These are phyloP conservation scores for Candida caryicola DNA, from an alignment of 805 yeast genomes.

Conservation along the genomic window DNA sequence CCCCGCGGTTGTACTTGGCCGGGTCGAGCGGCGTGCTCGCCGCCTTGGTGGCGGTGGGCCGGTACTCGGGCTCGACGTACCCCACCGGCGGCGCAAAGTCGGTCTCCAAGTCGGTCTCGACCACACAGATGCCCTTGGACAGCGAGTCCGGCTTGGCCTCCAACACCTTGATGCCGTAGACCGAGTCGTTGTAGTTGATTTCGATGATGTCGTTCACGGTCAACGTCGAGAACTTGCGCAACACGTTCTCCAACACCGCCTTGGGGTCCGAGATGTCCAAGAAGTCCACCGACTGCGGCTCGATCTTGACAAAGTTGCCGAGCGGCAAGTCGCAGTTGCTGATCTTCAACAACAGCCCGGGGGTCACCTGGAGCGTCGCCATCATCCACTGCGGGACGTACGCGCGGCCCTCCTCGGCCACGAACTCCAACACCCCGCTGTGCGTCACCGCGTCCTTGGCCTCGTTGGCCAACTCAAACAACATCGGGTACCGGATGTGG, in stretches of 20 bases:
- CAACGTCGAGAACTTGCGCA: slow-evolving; percentile 85
- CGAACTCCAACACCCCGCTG: slow-evolving; percentile 93
- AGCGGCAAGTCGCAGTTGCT: slow-evolving; percentile 75
- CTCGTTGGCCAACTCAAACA: slow-evolving; percentile 75
- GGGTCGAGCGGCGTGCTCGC: slow-evolving; percentile 33
- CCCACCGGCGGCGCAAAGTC: slow-evolving; percentile 99
- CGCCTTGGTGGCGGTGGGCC: slow-evolving; percentile 38
- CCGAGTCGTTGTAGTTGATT: slow-evolving; percentile 74
- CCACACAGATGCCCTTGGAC: slow-evolving; percentile 78
- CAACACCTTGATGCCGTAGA: slow-evolving; percentile 76
- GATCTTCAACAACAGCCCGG: slow-evolving; percentile 80
- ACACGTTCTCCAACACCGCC: slow-evolving; percentile 90
- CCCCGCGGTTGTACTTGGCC: slow-evolving; percentile 33
- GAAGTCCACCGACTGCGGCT: slow-evolving; percentile 93
- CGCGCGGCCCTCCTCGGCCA: slow-evolving; percentile 95
- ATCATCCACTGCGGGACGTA: slow-evolving; percentile 98
- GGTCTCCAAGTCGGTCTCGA: slow-evolving; percentile 94
- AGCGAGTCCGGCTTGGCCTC: slow-evolving; percentile 79
- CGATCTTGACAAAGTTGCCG: slow-evolving; percentile 87
- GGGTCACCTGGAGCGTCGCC: slow-evolving; percentile 63
- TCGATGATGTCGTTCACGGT: slow-evolving; percentile 83
- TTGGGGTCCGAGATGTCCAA: slow-evolving; percentile 93
- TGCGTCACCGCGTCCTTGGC: slow-evolving; percentile 62
- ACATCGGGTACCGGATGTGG: slow-evolving; percentile 94
- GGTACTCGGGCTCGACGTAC: slow-evolving; percentile 83